Conservation (phyloP, 2,329 filamentous ascomycete genomes). For the Monilinia fructicola region DNA sequence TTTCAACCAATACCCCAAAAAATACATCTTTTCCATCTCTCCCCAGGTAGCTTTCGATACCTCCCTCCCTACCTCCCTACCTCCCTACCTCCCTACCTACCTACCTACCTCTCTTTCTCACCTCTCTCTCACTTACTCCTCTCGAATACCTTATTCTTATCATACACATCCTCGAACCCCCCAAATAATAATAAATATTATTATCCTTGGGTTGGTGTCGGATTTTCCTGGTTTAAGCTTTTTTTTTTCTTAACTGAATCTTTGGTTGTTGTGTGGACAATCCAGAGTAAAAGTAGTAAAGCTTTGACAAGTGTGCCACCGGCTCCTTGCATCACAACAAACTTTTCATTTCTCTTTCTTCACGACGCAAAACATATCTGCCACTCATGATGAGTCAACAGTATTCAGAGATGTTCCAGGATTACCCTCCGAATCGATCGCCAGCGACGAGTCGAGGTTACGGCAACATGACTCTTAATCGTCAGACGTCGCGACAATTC, state of each 20-base stretch:
- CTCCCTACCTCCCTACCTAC: too few species aligned
- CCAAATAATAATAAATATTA: neutral
- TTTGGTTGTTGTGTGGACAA: conserved; percentile 27
- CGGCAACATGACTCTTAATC: conserved; percentile 62
- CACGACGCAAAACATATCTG: conserved; percentile 19
- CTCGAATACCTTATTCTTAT: neutral
- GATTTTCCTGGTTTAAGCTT: conserved; percentile 31
- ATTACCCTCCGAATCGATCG: conserved; percentile 68
- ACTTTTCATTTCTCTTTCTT: conserved; percentile 25
- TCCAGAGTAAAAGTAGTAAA: conserved; percentile 23
- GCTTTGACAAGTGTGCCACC: conserved; percentile 37
- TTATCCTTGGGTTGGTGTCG: neutral
- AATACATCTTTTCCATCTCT: too few species aligned
- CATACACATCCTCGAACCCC: neutral
- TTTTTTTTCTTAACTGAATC: conserved; percentile 3
- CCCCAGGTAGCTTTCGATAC: too few species aligned
- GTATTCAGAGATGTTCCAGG: conserved; percentile 70
- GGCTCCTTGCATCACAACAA: conserved; percentile 39
- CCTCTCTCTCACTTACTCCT: too few species aligned
- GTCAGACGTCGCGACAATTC: conserved; percentile 74
- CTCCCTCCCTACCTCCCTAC: too few species aligned
- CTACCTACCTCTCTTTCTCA: too few species aligned
- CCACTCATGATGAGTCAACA: conserved; percentile 50
- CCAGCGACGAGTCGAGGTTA: conserved; percentile 69
- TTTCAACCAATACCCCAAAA: too few species aligned